A percentile compares a stretch with the other conserved stretches of the same genome.
phyloP scores from a whole-genome alignment of 2,329 filamentous ascomycete genomes.

The Colletotrichum salicis region DNA sequence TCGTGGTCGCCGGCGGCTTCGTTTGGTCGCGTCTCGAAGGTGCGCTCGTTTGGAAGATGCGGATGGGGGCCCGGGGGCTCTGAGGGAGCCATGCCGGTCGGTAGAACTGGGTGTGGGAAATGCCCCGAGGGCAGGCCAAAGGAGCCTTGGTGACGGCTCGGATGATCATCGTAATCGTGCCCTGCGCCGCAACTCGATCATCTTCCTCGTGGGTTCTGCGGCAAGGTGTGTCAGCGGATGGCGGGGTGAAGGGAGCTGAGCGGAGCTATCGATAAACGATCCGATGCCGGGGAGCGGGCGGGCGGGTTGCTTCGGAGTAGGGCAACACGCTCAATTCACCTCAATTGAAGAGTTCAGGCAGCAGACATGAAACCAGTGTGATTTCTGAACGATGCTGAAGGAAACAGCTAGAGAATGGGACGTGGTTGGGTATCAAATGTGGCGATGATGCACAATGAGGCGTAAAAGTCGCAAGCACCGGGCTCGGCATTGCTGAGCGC shows the following conservation, averaged over 20 bases:
- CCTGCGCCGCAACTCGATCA: slow-evolving; percentile 29
- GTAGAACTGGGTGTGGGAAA: slow-evolving; percentile 8
- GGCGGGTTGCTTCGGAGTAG: neutral
- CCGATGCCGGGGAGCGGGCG: neutral
- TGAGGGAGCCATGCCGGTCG: slow-evolving; percentile 35
- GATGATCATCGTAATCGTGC: slow-evolving; percentile 36
- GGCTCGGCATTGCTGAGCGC: slow-evolving; percentile 30
- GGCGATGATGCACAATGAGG: slow-evolving; percentile 9
- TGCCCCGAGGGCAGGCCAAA: slow-evolving; percentile 29
- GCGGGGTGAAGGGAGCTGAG: neutral
- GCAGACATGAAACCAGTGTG: neutral
- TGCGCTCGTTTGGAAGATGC: slow-evolving; percentile 36
- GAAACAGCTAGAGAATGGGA: neutral
- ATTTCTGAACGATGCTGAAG: neutral
- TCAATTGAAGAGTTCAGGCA: neutral
- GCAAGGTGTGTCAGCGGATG: slow-evolving; percentile 5
- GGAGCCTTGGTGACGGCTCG: slow-evolving; percentile 34
- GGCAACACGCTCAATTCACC: slow-evolving; percentile 7
- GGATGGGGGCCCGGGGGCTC: slow-evolving; percentile 27
- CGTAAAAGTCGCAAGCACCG: slow-evolving; percentile 22
- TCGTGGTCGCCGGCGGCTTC: slow-evolving; percentile 5
- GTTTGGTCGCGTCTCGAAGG: slow-evolving; percentile 24
- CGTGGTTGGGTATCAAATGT: neutral
- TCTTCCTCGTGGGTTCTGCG: slow-evolving; percentile 20
- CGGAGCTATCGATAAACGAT: slow-evolving; percentile 13